Evolutionary conservation across 495 filamentous ascomycete species (phyloP), one percentile per base, ranked within the genome.

Genomic region (Aspergillus nanangensis): DNA sequence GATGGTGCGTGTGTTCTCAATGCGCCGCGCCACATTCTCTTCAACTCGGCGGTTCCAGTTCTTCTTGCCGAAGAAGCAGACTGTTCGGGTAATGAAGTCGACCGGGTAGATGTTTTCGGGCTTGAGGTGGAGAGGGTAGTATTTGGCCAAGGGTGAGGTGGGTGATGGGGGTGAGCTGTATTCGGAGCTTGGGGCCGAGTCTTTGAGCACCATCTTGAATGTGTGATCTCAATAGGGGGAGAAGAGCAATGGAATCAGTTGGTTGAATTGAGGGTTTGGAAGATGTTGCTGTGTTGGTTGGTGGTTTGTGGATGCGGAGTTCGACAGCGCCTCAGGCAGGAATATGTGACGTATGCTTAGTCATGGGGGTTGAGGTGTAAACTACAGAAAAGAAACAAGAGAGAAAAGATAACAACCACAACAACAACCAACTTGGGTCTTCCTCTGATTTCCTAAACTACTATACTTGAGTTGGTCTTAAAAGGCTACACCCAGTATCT

Each of bases 61-160:
- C n/a, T 29, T 34, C 10, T 24, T 40, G 9, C 63, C 63, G 21
- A 50, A 38, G 38, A 69, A 72, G 11, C 60, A 49, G 38, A 56
- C 60, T 5, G 11, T 7, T 29, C 11, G 46, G 5, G 57, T 58
- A 38, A 69, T 51, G 0, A 42, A 45, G 23, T 65, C 62, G 0
- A 63, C 64, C 13, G 20, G 37, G 8, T 7, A 17, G 31, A 41
- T 27, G 11, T 22, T 17, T 10, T 41, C 45, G 3, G 18, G 29
- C 15, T 29, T 22, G 9, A 45, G 23, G 20, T 29, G 14, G 4
- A 13, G 13, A 9, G 37, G 33, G 44, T 23, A 11, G 27, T 40
- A 45, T n/a, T n/a, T n/a, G n/a, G n/a, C n/a, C 29, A 11, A 11
- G 25, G 53, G 41, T 33, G 7, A 18, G 5, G 15, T 2, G 15